Evolutionary conservation across 129 eudicot genomes (phyloP).

Genomic region (Lonicera japonica): DNA sequence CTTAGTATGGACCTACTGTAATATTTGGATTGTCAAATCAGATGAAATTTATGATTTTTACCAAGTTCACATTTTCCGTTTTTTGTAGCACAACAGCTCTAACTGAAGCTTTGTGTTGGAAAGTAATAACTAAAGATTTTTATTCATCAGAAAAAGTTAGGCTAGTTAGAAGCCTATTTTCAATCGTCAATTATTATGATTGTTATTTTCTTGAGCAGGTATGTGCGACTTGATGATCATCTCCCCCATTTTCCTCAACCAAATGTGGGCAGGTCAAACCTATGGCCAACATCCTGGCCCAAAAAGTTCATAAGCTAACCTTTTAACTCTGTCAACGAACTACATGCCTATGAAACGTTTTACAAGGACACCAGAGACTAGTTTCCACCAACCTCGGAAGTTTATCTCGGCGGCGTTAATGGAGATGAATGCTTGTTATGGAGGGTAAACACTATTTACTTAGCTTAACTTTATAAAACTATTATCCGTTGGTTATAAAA

Average conservation of each 20-base stretch:
- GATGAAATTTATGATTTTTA: too few relatives aligned
- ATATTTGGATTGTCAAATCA: conserved; percentile 2
- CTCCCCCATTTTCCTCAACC: conserved; percentile 41
- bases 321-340: conserved; percentile 37
- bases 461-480: neutral
- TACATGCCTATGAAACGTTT: conserved; percentile 44
- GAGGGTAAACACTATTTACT: too few relatives aligned
- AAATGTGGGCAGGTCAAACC: conserved; percentile 13
- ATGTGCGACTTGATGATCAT: conserved; percentile 67
- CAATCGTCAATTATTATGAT: neutral
- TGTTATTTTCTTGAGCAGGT: conserved; percentile 39
- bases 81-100: conserved; percentile 82
- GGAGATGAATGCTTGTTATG: conserved; percentile 97
- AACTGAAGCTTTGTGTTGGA: conserved; percentile 67
- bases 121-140: too few relatives aligned
- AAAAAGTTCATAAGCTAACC: conserved; percentile 65
- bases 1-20: conserved; percentile 5
- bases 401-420: conserved; percentile 62
- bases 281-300: conserved; percentile 93
- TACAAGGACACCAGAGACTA: conserved; percentile 60
- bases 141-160: conserved; percentile 77
- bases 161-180: conserved; percentile 70
- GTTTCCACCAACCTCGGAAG: conserved; percentile 68
- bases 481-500: too few relatives aligned
- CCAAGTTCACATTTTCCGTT: neutral